Conservation (phyloP, 345 rosid species). For the Gynandropsis gynandra region DNA sequence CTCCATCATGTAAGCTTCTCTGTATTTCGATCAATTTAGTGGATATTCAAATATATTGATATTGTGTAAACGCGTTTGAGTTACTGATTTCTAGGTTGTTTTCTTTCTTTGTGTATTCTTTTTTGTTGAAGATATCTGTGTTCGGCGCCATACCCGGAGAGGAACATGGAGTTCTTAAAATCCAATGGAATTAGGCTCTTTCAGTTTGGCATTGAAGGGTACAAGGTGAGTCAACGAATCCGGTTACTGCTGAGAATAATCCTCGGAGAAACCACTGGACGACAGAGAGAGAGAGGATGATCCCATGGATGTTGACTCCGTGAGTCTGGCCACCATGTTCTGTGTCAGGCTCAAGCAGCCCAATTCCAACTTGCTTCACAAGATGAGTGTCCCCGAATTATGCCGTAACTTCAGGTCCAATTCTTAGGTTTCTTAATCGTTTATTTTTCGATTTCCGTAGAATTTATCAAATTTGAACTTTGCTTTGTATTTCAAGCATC, state of each 20-base stretch:
- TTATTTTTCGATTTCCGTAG: neutral
- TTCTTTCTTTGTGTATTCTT: neutral
- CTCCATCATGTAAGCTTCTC: conserved; percentile 70
- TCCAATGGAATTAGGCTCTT: conserved; percentile 71
- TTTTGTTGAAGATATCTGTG: conserved; percentile 61
- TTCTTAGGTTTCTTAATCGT: neutral
- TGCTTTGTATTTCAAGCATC: conserved; percentile 40
- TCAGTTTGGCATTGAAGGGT: conserved; percentile 86
- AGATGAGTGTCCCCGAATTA: conserved; percentile 85
- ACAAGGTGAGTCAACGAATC: conserved; percentile 47
- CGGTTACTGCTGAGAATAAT: conserved; percentile 10
- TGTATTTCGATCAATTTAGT: neutral
- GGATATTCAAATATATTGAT: neutral
- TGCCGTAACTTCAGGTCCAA: conserved; percentile 83
- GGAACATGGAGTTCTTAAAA: conserved; percentile 64
- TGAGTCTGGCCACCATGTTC: conserved; percentile 77
- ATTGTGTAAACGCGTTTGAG: neutral
- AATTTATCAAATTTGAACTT: conserved; percentile 1
- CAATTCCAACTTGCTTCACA: conserved; percentile 67
- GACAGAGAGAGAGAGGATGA: conserved; percentile 38
- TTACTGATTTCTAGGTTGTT: conserved; percentile 18
- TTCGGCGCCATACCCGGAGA: conserved; percentile 85
- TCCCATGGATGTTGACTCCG: conserved; percentile 72
- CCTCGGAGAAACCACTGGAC: conserved; percentile 25
- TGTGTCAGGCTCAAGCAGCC: conserved; percentile 85